Evolutionary conservation across 1,284 basidiomycete species (phyloP).

Genomic region (Trametes versicolor): DNA sequence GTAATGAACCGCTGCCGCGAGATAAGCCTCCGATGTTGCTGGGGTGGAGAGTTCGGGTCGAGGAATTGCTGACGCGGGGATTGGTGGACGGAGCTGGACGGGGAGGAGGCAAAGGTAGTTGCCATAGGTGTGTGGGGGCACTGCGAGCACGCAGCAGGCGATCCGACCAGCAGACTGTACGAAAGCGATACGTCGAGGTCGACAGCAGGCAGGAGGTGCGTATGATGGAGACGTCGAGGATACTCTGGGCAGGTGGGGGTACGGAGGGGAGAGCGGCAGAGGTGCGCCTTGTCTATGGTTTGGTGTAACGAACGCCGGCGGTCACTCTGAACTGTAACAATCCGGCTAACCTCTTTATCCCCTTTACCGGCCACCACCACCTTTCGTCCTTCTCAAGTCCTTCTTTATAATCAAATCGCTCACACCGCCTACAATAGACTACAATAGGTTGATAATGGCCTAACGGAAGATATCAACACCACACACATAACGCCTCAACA

Average conservation of each 20-base stretch:
- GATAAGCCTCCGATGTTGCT: conserved; percentile 46
- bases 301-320: conserved; percentile 20
- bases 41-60: conserved; percentile 40
- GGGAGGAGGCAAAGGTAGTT: conserved; percentile 36
- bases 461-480: background rate
- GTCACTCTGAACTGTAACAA: background rate
- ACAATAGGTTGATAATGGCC: background rate
- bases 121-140: conserved; percentile 33
- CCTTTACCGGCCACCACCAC: conserved; percentile 10
- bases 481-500: background rate
- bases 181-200: conserved; percentile 15
- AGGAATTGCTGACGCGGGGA: conserved; percentile 37
- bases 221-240: conserved; percentile 16
- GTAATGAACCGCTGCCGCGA: conserved; percentile 69
- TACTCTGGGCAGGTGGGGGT: conserved; percentile 15
- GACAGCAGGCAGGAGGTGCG: conserved; percentile 7
- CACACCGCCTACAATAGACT: conserved; percentile 2
- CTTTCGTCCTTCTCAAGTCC: background rate
- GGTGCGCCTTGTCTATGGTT: conserved; percentile 20
- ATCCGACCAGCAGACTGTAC: conserved; percentile 37
- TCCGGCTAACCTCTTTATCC: conserved; percentile 19
- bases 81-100: conserved; percentile 32
- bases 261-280: conserved; percentile 19
- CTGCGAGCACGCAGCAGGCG: conserved; percentile 27
- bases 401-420: too few relatives aligned